Base-by-base conservation (phyloP, 768 basidiomycete species). In the Coprinopsis sp. region DNA sequence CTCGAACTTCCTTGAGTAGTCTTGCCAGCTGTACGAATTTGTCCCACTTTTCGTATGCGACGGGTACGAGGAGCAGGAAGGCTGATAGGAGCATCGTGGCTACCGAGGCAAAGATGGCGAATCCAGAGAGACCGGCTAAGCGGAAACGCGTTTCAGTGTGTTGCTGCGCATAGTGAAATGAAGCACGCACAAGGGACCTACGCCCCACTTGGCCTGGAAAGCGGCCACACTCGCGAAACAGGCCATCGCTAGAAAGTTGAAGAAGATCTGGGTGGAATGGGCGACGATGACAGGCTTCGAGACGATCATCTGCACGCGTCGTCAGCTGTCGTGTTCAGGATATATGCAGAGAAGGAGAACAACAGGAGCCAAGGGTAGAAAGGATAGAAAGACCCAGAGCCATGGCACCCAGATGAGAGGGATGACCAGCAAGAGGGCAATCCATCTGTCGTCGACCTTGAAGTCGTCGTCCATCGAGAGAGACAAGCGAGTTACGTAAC, bases 241-340 rank as follows among this genome's bases (percentile, higher is more conserved):
- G 37, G 84, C 86, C 81, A 95, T 86, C 11, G 90, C 81, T 37
- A 97, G 76, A 60, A 97, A 96, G 63, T 87, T 84, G 81, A 95
- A 92, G 74, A 97, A 93, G 44, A 81, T 76, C 70, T 95, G 87
- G 2, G 78, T 81, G 24, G 78, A 63, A 61, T 87, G 81, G 60
- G 83, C 82, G 46, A 90, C 73, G 59, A 91, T 87, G 51, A 82
- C 73, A 6, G 87, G 83, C 69, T 90, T 91, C 19, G 87, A 84
- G 37, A 91, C 80, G 55, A 91, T 91, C 87, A 91, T 88, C 90
- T 91, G 54, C 48, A 50, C 25, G 40, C 40, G 33, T 36, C 37
- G 39, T 38, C 28, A 41, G 46, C 37, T 52, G 45, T 21, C 45
- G 51, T 52, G 25, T 56, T 46, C 39, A 39, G 33, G 37, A 50